Evolutionary conservation across 805 yeast genomes (phyloP), one percentile per base, ranked within the genome.

Genomic region (Candida pseudofarinosa): DNA sequence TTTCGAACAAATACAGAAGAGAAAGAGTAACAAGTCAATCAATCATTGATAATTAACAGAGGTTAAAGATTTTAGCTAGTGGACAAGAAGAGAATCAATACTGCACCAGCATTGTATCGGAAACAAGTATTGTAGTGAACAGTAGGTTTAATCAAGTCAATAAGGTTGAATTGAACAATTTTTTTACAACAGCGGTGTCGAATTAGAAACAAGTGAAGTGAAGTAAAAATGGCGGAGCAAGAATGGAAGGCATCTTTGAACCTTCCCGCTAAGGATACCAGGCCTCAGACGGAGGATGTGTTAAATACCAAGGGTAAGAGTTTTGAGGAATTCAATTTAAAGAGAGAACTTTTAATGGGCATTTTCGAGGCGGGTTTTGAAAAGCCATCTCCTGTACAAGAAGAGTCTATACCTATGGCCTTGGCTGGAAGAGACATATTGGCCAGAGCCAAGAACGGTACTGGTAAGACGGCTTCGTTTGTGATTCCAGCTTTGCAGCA

Each of bases 331-430:
- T 88, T 90, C 67, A 83, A 81, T 58, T 78, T 93, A 55, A 89
- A 88, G 64, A 81, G 99, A 67, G 96, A 93, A 60, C 75, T 93
- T 46, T 72, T 93, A 60, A 93, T 93, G 99, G 99, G 99, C 30
- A 91, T 93, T 51, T 93, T 90, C 63, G 99, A 93, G 67, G 98
- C 98, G 1, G 99, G 99, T 39, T 93, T 93, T 60, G 99, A 93
- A 64, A 88, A 86, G 59, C 99, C 99, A 4, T 87, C 96, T 23
- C 99, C 99, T 15, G 89, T 93, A 60, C 99, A 93, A 67, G 97
- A 91, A 67, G 98, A 90, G 63, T 80, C 96, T 5, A 93, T 93
- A 44, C 99, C 99, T 2, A 88, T 88, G 58, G 97, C 97, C 0
- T 75, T 93, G 36, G 84, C 93, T 43, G 98, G 98, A 40, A 82